Conservation (phyloP, 2,329 filamentous ascomycete genomes). For the Plenodomus lindquistii region DNA sequence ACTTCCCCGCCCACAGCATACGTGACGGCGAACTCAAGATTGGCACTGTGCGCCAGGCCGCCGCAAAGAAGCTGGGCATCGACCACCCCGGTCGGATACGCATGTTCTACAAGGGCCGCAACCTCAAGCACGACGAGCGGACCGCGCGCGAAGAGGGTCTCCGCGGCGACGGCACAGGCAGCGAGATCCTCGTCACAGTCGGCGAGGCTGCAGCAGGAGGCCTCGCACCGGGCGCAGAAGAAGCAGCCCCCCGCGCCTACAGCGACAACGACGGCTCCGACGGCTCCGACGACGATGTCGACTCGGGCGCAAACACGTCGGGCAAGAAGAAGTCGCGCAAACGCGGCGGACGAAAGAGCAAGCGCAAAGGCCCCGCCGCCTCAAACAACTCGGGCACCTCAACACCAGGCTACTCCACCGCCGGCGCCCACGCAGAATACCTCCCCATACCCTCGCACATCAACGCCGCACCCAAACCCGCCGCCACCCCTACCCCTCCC, state of each 20-base stretch:
- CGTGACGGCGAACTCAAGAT: slow-evolving; percentile 72
- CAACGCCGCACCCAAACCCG: slow-evolving; percentile 36
- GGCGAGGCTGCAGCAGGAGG: slow-evolving; percentile 55
- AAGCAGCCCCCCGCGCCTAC: slow-evolving; percentile 32
- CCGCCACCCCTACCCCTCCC: slow-evolving; percentile 41
- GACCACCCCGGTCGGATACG: slow-evolving; percentile 62
- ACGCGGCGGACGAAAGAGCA: slow-evolving; percentile 47
- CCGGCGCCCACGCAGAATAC: slow-evolving; percentile 41
- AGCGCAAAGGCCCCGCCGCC: slow-evolving; percentile 50
- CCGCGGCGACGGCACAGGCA: slow-evolving; percentile 58
- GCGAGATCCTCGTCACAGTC: slow-evolving; percentile 64
- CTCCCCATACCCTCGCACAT: slow-evolving; percentile 44
- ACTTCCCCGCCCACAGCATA: slow-evolving; percentile 76
- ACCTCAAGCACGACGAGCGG: slow-evolving; percentile 66
- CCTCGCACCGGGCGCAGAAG: slow-evolving; percentile 43
- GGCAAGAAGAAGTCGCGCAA: slow-evolving; percentile 42
- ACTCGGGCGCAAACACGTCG: slow-evolving; percentile 29
- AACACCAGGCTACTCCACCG: slow-evolving; percentile 46
- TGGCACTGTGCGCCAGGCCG: slow-evolving; percentile 68
- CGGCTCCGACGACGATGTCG: slow-evolving; percentile 37
- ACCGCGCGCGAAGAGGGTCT: slow-evolving; percentile 64
- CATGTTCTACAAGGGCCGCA: slow-evolving; percentile 73
- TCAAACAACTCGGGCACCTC: slow-evolving; percentile 47
- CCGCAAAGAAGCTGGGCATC: slow-evolving; percentile 67
- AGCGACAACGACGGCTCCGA: slow-evolving; percentile 47